These are phyloP conservation scores for Colletotrichum higginsianum DNA, from an alignment of 2,329 filamentous ascomycete species.

Conservation along the genomic window DNA sequence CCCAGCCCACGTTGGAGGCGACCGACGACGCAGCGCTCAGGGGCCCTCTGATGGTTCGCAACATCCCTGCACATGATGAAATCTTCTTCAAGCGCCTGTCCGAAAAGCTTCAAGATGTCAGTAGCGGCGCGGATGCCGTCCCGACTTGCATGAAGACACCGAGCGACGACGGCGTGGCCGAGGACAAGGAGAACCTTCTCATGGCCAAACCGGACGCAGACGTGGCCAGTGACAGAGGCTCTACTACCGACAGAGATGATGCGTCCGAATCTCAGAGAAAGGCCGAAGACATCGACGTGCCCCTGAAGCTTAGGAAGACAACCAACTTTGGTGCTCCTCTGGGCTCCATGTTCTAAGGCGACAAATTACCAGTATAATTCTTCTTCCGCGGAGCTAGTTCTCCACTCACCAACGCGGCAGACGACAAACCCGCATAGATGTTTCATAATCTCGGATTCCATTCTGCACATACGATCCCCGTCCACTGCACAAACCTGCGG, in stretches of 20 bases:
- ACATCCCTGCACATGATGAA: conserved; percentile 70
- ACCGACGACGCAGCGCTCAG: conserved; percentile 63
- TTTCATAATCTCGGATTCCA: conserved; percentile 20
- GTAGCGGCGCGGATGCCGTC: conserved; percentile 61
- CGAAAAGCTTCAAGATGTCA: conserved; percentile 66
- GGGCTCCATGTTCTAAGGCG: conserved; percentile 39
- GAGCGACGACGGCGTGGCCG: conserved; percentile 47
- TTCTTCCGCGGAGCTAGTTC: conserved; percentile 17
- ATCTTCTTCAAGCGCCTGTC: conserved; percentile 66
- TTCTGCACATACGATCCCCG: conserved; percentile 35
- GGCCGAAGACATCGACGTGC: conserved; percentile 58
- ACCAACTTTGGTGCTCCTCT: conserved; percentile 50
- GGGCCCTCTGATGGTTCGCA: conserved; percentile 69
- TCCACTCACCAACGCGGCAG: conserved; percentile 1
- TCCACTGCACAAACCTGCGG: conserved; percentile 33
- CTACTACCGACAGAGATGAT: conserved; percentile 45
- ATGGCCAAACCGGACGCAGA: conserved; percentile 33
- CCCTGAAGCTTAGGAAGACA: conserved; percentile 61
- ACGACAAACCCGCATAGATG: conserved; percentile 16
- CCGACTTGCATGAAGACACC: conserved; percentile 60
- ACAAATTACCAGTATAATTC: background rate
- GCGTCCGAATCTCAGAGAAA: conserved; percentile 46
- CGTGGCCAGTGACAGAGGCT: conserved; percentile 31
- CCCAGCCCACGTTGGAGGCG: conserved; percentile 53
- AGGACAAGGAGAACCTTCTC: conserved; percentile 35